Evolutionary conservation across 2,329 filamentous ascomycete species (phyloP).

Genomic region (Hymenoscyphus fructigenus): DNA sequence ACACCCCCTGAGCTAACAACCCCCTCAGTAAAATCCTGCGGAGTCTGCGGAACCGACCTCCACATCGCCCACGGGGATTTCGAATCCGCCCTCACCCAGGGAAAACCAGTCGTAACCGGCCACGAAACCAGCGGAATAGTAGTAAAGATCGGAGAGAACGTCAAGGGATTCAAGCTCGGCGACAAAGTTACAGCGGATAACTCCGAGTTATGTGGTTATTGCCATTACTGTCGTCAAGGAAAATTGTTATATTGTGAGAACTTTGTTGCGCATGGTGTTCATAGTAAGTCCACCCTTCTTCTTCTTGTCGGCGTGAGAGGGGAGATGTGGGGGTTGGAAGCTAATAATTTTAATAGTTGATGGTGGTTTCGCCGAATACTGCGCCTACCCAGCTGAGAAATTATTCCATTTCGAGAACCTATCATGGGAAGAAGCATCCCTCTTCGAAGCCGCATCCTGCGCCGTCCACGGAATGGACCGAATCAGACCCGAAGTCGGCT

Average conservation of each 20-base stretch:
- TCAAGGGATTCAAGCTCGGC: constrained; percentile 22
- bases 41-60: constrained; percentile 23
- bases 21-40: constrained; percentile 18
- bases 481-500: constrained; percentile 25
- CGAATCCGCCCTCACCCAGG: constrained; percentile 20
- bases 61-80: constrained; percentile 24
- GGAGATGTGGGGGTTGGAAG: background rate
- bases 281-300: constrained; percentile 14
- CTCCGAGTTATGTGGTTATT: constrained; percentile 22
- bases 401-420: constrained; percentile 22
- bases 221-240: constrained; percentile 24
- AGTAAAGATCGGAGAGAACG: constrained; percentile 23
- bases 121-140: constrained; percentile 24
- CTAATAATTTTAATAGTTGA: constrained; percentile 14
- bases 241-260: constrained; percentile 25
- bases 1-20: background rate
- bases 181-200: constrained; percentile 25
- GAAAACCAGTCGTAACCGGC: constrained; percentile 21
- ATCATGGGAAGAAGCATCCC: constrained; percentile 21
- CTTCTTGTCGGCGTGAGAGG: background rate
- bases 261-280: constrained; percentile 23
- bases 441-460: constrained; percentile 22
- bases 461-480: constrained; percentile 23
- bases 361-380: constrained; percentile 21
- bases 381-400: constrained; percentile 23